A percentile compares a stretch with the other conserved stretches of the same genome.
These are phyloP conservation scores for Saturnispora zaruensis DNA, from an alignment of 805 yeast species.

Conservation along the genomic window DNA sequence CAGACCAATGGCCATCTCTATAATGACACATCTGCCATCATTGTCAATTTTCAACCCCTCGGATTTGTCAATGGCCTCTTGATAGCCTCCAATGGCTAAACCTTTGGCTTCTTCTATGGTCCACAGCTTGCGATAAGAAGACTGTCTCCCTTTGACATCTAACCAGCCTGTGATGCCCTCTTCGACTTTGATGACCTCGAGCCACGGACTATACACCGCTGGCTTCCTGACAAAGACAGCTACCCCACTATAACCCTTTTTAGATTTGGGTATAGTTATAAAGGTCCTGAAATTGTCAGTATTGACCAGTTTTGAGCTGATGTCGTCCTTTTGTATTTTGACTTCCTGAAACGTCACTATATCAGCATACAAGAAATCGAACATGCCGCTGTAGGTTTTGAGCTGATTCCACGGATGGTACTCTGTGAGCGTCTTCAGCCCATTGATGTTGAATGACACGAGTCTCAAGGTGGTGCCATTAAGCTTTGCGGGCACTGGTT, in stretches of 20 bases:
- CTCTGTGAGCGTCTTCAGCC: constrained; percentile 68
- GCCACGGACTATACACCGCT: constrained; percentile 18
- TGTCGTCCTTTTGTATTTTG: constrained; percentile 49
- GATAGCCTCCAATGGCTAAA: constrained; percentile 66
- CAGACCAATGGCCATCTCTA: constrained; percentile 58
- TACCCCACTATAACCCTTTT: constrained; percentile 89
- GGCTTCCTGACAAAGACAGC: constrained; percentile 66
- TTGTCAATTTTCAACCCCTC: constrained; percentile 43
- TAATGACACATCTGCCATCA: constrained; percentile 76
- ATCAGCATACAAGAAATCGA: constrained; percentile 56
- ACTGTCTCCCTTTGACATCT: constrained; percentile 13
- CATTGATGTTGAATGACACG: constrained; percentile 73
- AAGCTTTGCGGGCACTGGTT: background rate
- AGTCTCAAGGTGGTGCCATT: constrained; percentile 14
- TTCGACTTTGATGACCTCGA: constrained; percentile 66
- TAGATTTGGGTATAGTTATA: constrained; percentile 55
- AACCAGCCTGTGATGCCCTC: constrained; percentile 82
- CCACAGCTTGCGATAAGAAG: constrained; percentile 23
- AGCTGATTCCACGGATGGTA: constrained; percentile 75
- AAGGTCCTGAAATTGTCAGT: constrained; percentile 57
- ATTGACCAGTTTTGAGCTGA: constrained; percentile 28
- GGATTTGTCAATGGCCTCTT: constrained; percentile 30
- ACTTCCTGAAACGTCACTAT: constrained; percentile 82
- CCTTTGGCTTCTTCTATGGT: constrained; percentile 3
- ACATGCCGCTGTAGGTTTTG: constrained; percentile 35